These are phyloP conservation scores for Tuber melanosporum DNA, from an alignment of 495 filamentous ascomycete genomes.

Conservation along the genomic window DNA sequence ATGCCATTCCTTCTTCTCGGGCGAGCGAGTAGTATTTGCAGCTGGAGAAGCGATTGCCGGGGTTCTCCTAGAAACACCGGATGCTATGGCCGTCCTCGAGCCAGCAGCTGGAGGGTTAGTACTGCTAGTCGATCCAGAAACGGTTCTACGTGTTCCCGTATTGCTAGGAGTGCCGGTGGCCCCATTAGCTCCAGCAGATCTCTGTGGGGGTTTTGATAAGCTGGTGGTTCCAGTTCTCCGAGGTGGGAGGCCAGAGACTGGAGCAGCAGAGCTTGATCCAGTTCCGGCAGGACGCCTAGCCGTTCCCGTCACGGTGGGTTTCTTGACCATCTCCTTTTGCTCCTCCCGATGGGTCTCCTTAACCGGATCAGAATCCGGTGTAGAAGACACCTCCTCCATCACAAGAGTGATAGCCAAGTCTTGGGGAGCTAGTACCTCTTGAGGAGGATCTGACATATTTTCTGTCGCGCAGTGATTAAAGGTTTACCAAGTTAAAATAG, in stretches of 20 bases:
- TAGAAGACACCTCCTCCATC: slow-evolving; percentile 11
- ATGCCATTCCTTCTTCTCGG: slow-evolving; percentile 18
- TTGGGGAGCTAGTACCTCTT: background rate
- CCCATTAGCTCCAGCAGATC: slow-evolving; percentile 15
- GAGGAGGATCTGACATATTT: slow-evolving; percentile 24
- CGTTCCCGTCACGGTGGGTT: slow-evolving; percentile 24
- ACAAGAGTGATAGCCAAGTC: background rate
- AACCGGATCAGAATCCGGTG: slow-evolving; percentile 21
- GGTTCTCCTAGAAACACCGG: slow-evolving; percentile 25
- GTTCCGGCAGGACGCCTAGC: slow-evolving; percentile 30
- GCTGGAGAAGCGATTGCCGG: slow-evolving; percentile 15
- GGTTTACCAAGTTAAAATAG: background rate
- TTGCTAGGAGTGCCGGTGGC: background rate
- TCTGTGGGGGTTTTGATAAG: slow-evolving; percentile 34
- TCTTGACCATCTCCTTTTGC: slow-evolving; percentile 27
- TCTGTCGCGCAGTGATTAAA: background rate
- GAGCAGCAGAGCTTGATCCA: slow-evolving; percentile 18
- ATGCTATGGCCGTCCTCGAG: slow-evolving; percentile 6
- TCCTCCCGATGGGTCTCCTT: slow-evolving; percentile 36
- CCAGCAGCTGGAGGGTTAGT: slow-evolving; percentile 9
- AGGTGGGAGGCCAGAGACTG: slow-evolving; percentile 12
- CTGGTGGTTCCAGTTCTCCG: slow-evolving; percentile 18
- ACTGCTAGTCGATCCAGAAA: slow-evolving; percentile 7
- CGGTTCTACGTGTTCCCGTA: slow-evolving; percentile 12
- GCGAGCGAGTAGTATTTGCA: slow-evolving; percentile 12